These are phyloP conservation scores for Hirsutella minnesotensis DNA, from an alignment of 2,329 filamentous ascomycete genomes.

Conservation along the genomic window DNA sequence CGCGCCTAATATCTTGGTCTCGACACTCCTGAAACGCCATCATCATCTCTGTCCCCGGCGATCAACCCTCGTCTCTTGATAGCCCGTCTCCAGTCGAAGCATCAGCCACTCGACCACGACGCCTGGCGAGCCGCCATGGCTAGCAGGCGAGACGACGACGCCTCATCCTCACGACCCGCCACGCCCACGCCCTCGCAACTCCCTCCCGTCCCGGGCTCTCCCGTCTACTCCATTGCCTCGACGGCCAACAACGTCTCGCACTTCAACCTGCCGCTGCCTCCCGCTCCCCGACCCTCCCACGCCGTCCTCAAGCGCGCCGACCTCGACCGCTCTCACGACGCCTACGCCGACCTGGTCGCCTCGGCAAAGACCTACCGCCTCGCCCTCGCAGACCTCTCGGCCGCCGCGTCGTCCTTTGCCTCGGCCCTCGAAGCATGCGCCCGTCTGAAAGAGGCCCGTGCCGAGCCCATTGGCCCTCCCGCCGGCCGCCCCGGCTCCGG, in stretches of 20 bases:
- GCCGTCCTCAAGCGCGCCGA: slow-evolving; percentile 51
- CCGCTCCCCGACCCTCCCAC: slow-evolving; percentile 43
- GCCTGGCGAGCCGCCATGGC: not conserved
- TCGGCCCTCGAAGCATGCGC: slow-evolving; percentile 55
- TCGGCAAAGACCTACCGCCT: slow-evolving; percentile 53
- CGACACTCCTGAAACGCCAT: no score
- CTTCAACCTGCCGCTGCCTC: slow-evolving; percentile 49
- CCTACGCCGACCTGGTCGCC: slow-evolving; percentile 49
- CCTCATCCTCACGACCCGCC: slow-evolving; percentile 19
- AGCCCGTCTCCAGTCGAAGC: not conserved
- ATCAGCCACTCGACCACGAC: not conserved
- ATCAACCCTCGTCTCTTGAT: no score
- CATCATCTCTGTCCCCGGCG: no score
- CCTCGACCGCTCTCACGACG: slow-evolving; percentile 48
- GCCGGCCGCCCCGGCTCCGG: slow-evolving; percentile 29
- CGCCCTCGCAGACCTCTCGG: slow-evolving; percentile 48
- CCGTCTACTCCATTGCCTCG: slow-evolving; percentile 51
- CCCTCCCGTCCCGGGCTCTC: slow-evolving; percentile 49
- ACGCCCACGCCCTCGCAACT: slow-evolving; percentile 45
- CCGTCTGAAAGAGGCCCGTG: slow-evolving; percentile 54
- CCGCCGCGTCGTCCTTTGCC: slow-evolving; percentile 51
- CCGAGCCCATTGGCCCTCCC: slow-evolving; percentile 38
- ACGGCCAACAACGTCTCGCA: slow-evolving; percentile 48
- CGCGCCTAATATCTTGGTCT: no score
- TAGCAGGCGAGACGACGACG: not conserved